Evolutionary conservation across 2,329 filamentous ascomycete species (phyloP), one percentile per base, ranked within the genome.

Genomic region (Botrytis fragariae): DNA sequence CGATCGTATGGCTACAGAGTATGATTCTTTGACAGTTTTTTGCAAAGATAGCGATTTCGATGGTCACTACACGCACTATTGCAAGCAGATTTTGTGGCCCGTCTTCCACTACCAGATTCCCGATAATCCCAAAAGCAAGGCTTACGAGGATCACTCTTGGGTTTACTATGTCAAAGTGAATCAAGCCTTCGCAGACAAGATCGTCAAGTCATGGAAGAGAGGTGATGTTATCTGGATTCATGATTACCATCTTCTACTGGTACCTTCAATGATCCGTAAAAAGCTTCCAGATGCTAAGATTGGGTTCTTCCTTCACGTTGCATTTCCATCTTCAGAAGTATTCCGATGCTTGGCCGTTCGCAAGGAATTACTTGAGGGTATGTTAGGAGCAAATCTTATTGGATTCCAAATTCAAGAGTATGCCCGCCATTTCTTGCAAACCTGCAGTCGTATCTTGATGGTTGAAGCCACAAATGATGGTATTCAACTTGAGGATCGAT

Each of bases 101-200:
- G 95, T 98, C 74, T 97, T 98, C 83, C 95, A 98, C 83, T 98
- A 98, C 82, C 95, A 98, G 83, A 97, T 98, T 74, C 96, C 95
- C 0, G 96, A 98, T 81, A 97, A 97, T 81, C 95, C 95, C 39
- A 97, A 97, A 86, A 98, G 94, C 89, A 98, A 98, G 82, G 95
- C 95, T 0, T 98, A 97, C 82, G 92, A 97, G 82, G 95, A 98
- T 78, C 95, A 98, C 83, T 98, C 95, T 0, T 98, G 95, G 94
- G 89, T 94, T 77, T 97, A 93, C 84, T 98, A 98, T 79, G 92
- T 94, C 80, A 93, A 93, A 71, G 88, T 98, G 80, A 98, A 98
- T 84, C 92, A 96, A 82, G 93, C 92, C 4, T 98, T 98, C 83
- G 95, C 95, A 45, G 93, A 98, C 81, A 92, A 91, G 81, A 94